Evolutionary conservation across 2,329 filamentous ascomycete genomes (phyloP), one percentile per base, ranked within the genome.

Genomic region (Chrysoporthe puriensis): DNA sequence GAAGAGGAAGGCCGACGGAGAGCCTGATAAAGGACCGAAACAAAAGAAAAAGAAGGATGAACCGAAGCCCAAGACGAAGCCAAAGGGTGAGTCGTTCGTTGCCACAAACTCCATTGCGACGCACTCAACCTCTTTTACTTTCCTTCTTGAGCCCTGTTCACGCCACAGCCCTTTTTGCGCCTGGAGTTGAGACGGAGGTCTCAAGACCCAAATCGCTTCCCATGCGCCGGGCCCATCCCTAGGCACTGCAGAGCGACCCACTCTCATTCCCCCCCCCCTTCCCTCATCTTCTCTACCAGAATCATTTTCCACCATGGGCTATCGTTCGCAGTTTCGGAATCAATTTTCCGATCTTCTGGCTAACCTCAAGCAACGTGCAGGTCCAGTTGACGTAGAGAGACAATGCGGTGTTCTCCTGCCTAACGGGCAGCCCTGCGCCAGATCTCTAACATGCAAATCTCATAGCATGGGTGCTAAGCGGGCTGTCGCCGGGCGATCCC

Each of bases 41-140:
- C 88, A 90, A 72, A 97, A 97, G 83, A 97, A 97, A 83, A 97
- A 97, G 83, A 97, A 97, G 81, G 93, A 97, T 70, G 93, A 97
- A 75, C 90, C 90, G 0, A 96, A 96, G 77, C 85, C 90, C 26
- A 97, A 96, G 79, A 86, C 92, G 0, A 97, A 97, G 75, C 91
- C 92, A 0, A 97, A 96, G 83, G 93, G 87, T 88, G 80, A 67
- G 69, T 64, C 40, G 1, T 60, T 32, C 14, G 4, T 16, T 18
- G 11, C 16, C 7, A 46, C 43, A 34, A 50, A 16, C 11, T 26
- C 57, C 11, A 13, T 46, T 46, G 44, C 14, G 44, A 18, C 1
- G 44, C 13, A 13, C 13, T 14, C 18, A 5, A 14, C 14, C 13
- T 16, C 18, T 13, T 46, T n/a, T n/a, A 4, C 13, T 11, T 46